phyloP scores from a whole-genome alignment of 192 early-diverging fungal genomes.

The Coemansia sp. region DNA sequence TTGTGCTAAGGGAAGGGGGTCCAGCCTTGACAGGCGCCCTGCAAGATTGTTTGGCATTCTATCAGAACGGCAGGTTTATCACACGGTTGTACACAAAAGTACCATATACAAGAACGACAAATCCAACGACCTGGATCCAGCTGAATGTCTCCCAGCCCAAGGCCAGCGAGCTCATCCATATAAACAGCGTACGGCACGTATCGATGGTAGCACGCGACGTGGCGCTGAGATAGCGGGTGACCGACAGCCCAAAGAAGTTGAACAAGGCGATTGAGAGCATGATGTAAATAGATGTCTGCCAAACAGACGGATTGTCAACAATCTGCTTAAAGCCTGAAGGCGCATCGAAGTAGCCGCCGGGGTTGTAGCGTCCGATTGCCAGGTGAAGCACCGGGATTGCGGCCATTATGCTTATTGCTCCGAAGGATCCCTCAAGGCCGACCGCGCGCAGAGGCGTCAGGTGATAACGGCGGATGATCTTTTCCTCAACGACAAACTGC shows the following conservation, averaged over 20 bases:
- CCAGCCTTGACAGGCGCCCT: neutral
- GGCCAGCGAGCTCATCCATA: conserved; percentile 88
- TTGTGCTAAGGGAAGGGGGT: neutral
- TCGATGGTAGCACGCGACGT: conserved; percentile 95
- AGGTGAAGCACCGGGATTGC: conserved; percentile 77
- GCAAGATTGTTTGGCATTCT: neutral
- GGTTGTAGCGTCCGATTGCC: conserved; percentile 62
- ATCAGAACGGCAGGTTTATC: conserved; percentile 60
- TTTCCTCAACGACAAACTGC: conserved; percentile 97
- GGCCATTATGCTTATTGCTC: conserved; percentile 66
- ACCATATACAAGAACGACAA: conserved; percentile 68
- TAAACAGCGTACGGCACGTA: conserved; percentile 92
- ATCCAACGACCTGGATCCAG: conserved; percentile 90
- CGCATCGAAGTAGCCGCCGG: conserved; percentile 84
- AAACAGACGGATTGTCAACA: conserved; percentile 59
- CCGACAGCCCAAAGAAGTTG: conserved; percentile 93
- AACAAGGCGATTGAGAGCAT: conserved; percentile 92
- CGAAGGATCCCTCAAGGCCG: conserved; percentile 91
- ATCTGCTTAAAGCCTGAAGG: conserved; percentile 71
- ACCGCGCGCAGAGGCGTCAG: conserved; percentile 87
- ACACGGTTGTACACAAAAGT: conserved; percentile 93
- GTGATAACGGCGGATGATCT: conserved; percentile 77
- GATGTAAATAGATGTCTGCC: conserved; percentile 75
- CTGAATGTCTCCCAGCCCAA: conserved; percentile 95
- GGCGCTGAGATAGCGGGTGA: conserved; percentile 82